Conservation (phyloP, 306 rosid species). For the Quercus wislizeni region DNA sequence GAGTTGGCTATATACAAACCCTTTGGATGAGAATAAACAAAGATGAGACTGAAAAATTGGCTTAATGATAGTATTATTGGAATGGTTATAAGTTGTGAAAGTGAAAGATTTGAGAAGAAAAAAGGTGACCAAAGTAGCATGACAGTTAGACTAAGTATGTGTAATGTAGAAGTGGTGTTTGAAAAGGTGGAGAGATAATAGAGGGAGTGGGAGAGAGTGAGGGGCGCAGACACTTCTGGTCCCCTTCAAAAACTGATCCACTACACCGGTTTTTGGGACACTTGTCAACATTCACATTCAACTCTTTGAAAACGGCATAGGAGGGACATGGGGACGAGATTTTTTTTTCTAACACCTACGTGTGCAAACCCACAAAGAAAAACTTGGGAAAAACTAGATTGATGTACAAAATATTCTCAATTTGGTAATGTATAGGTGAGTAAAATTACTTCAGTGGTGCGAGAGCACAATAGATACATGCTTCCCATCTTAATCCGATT, state of each 20-base stretch:
- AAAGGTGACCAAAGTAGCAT: conserved; percentile 6
- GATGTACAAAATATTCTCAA: no score
- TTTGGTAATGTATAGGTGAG: no score
- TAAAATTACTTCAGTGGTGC: no score
- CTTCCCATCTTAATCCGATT: no score
- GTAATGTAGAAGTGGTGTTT: conserved; percentile 40
- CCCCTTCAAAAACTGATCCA: conserved; percentile 47
- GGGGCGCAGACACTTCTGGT: conserved; percentile 33
- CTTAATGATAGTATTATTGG: neutral
- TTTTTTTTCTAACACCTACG: neutral
- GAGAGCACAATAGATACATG: no score
- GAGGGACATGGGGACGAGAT: neutral
- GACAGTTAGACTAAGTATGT: conserved; percentile 31
- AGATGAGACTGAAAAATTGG: neutral
- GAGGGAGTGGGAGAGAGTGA: conserved; percentile 22
- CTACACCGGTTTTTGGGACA: conserved; percentile 34
- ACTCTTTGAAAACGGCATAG: neutral
- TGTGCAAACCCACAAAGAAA: no score
- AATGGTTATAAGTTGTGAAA: neutral
- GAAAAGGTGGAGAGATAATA: conserved; percentile 17
- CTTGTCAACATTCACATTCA: conserved; percentile 22
- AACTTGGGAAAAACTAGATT: no score
- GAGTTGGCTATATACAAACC: neutral
- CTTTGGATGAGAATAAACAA: neutral
- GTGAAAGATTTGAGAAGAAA: neutral